phyloP scores from a whole-genome alignment of 2,329 filamentous ascomycete genomes.

The Cladophialophora chaetospira region DNA sequence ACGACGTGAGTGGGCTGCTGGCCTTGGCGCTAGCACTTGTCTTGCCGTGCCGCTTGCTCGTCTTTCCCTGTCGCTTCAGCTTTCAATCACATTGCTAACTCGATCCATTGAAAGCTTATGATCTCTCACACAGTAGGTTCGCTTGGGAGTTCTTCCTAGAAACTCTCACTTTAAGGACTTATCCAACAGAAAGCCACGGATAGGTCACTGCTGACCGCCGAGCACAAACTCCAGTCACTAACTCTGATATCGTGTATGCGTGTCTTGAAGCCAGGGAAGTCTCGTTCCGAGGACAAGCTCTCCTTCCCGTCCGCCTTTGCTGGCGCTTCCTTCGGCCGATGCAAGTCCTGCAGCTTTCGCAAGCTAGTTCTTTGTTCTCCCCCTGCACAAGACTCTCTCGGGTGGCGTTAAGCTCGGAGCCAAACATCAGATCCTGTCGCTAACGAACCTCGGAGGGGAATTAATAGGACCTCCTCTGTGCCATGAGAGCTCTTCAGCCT shows the following conservation, averaged over 20 bases:
- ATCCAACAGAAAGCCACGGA: too few species aligned
- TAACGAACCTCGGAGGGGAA: too few species aligned
- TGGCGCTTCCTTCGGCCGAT: background rate
- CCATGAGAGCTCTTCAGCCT: too few species aligned
- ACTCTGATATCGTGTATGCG: too few species aligned
- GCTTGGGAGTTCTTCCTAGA: too few species aligned
- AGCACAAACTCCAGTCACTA: background rate
- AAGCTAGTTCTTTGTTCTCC: conserved; percentile 5
- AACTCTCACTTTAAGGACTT: too few species aligned
- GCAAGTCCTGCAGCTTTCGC: background rate
- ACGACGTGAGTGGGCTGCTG: conserved; percentile 21
- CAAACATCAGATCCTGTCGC: too few species aligned
- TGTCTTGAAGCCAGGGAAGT: background rate
- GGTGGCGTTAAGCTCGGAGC: too few species aligned
- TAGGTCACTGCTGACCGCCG: background rate
- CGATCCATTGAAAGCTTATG: too few species aligned
- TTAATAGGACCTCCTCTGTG: too few species aligned
- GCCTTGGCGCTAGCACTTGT: conserved; percentile 23
- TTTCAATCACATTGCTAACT: too few species aligned
- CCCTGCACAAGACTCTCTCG: conserved; percentile 10
- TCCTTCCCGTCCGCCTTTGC: background rate
- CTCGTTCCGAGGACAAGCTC: background rate
- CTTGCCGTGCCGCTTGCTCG: background rate
- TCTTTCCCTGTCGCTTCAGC: background rate
- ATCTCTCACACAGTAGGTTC: too few species aligned